Evolutionary conservation across 371 early-diverging fungal genomes (phyloP), one percentile per base, ranked within the genome.

Genomic region (Mucor plumbeus): DNA sequence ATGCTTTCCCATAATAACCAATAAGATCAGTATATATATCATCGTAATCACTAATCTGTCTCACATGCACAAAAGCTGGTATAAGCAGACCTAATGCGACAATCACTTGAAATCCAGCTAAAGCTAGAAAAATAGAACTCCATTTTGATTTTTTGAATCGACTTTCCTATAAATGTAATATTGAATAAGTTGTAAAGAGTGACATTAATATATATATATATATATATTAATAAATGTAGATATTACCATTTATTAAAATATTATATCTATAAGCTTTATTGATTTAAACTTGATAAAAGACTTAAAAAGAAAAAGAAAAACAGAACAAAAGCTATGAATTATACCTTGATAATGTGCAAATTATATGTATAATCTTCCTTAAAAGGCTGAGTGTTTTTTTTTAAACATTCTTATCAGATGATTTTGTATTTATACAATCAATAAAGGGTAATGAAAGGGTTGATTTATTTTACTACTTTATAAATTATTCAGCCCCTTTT

Each of bases 301-400:
- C 8, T 1, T 50, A 5, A 26, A 21, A 50, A 50, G 0, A 11
- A 10, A 50, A 19, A 50, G 50, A 50, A 50, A 26, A 5, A 50
- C 26, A 26, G 26, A 26, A 1, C 3, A 26, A 26, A 26, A 3
- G 26, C 26, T 26, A 26, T 3, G 26, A 26, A 26, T 26, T 1
- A 26, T 26, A 3, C 26, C 3, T 3, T 26, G 3, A 26, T 26
- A 26, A 26, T 26, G 26, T 26, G 50, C 26, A 11, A 50, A 50
- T 21, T 13, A 4, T 17, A 44, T 43, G n/a, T 43, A n/a, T 14
- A 14, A 17, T n/a, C 26, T 6, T 44, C 44, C n/a, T 26, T 21
- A 50, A 50, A 50, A 26, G 50, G 50, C 50, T 50, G 50, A 50
- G 50, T 50, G 50, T 21, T 50, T 50, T 50, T 19, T 21, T 21